Evolutionary conservation across 192 early-diverging fungal species (phyloP).

Genomic region (Diversispora eburnea): DNA sequence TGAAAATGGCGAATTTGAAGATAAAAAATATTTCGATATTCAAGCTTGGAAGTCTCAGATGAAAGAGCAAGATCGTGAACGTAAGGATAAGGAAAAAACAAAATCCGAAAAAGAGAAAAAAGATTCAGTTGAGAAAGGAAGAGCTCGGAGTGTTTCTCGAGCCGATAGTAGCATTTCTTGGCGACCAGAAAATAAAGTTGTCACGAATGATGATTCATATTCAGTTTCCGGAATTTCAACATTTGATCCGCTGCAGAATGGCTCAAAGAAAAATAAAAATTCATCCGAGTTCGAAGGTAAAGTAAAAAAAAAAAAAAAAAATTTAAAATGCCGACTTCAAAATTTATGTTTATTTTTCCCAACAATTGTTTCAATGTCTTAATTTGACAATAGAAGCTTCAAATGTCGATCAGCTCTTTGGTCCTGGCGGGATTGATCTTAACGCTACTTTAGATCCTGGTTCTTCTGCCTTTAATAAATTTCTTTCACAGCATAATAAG

Average conservation of each 20-base stretch:
- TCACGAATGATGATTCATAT: not conserved
- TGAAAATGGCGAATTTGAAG: conserved; percentile 32
- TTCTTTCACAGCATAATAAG: conserved; percentile 40
- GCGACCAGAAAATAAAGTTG: conserved; percentile 33
- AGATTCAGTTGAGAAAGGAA: conserved; percentile 30
- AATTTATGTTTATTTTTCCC: too few relatives aligned
- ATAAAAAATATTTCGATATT: conserved; percentile 45
- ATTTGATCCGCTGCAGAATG: conserved; percentile 16
- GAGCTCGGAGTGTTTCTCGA: conserved; percentile 35
- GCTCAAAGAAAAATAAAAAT: conserved; percentile 12
- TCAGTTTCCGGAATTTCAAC: not conserved
- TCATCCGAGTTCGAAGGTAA: conserved; percentile 18
- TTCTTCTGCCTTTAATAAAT: conserved; percentile 45
- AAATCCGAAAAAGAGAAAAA: conserved; percentile 23
- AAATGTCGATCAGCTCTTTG: conserved; percentile 45
- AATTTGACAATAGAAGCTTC: not conserved
- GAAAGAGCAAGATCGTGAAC: conserved; percentile 49
- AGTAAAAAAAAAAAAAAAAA: too few relatives aligned
- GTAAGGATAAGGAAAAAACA: conserved; percentile 42
- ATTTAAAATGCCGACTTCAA: too few relatives aligned
- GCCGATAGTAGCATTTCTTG: conserved; percentile 48
- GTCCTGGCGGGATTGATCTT: conserved; percentile 40
- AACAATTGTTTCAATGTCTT: too few relatives aligned
- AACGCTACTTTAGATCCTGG: conserved; percentile 31
- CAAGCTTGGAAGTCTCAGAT: conserved; percentile 59